Percentiles rank a stretch among this genome's conserved stretches.
These are phyloP conservation scores for Cucurbita ficifolia DNA, from an alignment of 306 rosid species.

Conservation along the genomic window DNA sequence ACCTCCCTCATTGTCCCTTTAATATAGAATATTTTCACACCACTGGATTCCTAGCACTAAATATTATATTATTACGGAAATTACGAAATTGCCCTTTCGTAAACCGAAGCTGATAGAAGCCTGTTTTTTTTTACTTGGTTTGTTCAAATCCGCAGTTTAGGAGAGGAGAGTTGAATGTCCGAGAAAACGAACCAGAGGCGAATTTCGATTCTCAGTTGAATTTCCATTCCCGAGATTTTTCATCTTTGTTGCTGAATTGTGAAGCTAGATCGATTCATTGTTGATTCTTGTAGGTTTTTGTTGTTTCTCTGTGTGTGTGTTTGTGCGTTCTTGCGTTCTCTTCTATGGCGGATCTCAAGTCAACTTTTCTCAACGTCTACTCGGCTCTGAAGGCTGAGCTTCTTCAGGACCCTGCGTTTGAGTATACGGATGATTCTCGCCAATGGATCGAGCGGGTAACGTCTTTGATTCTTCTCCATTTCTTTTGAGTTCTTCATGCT, in stretches of 20 bases:
- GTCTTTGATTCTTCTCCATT: neutral
- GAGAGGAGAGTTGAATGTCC: neutral
- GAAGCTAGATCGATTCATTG: neutral
- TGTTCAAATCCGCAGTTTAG: neutral
- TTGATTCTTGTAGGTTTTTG: neutral
- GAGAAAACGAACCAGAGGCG: neutral
- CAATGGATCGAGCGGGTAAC: constrained; percentile 60
- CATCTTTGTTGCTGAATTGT: neutral
- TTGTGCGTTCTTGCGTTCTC: neutral
- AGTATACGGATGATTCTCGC: constrained; percentile 46
- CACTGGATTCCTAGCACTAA: neutral
- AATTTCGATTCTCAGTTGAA: neutral
- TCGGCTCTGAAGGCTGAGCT: constrained; percentile 57
- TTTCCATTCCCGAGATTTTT: neutral
- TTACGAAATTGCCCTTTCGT: neutral
- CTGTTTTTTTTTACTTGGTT: neutral
- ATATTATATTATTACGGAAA: neutral
- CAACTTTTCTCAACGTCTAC: constrained; percentile 57
- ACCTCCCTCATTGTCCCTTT: no score
- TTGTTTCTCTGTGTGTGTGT: neutral
- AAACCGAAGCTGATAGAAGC: neutral
- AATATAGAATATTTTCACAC: no score
- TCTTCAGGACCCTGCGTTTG: constrained; percentile 60
- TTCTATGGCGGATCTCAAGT: constrained; percentile 60
- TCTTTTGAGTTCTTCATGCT: neutral